Percentiles rank a stretch among this genome's conserved stretches.
Evolutionary conservation across 768 basidiomycete genomes (phyloP).

Genomic region (Tricholoma sp.): DNA sequence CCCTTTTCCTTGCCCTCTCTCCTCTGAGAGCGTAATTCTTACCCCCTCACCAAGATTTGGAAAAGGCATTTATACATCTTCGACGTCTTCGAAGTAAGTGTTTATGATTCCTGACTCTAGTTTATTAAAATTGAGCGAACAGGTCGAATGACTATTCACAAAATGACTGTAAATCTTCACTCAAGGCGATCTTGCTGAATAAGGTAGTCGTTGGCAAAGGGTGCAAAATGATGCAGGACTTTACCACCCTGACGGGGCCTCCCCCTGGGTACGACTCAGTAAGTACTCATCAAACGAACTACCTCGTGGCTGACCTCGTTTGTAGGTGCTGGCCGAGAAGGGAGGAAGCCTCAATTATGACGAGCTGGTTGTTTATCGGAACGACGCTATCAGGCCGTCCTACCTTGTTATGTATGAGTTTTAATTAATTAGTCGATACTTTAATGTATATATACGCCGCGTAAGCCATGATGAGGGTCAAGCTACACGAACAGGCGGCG

Average conservation of each 20-base stretch:
- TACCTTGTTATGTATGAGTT: constrained; percentile 68
- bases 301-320: not conserved
- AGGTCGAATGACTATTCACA: constrained; percentile 69
- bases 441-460: no score
- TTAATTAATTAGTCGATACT: constrained; percentile 20
- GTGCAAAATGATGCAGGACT: constrained; percentile 59
- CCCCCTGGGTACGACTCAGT: constrained; percentile 67
- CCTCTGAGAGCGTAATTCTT: constrained; percentile 6
- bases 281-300: constrained; percentile 18
- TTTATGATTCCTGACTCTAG: not conserved
- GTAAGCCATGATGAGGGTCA: not conserved
- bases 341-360: constrained; percentile 68
- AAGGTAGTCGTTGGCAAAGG: constrained; percentile 72
- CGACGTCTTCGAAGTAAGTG: constrained; percentile 69
- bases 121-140: not conserved
- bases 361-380: constrained; percentile 64
- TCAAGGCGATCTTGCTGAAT: constrained; percentile 68
- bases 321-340: constrained; percentile 61
- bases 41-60: constrained; percentile 43
- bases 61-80: constrained; percentile 67
- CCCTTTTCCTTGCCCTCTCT: no score
- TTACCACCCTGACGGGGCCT: constrained; percentile 47
- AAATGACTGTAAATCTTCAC: constrained; percentile 47
- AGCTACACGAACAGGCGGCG: not conserved
- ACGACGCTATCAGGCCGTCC: constrained; percentile 69